Conservation (phyloP, 495 filamentous ascomycete species). For the Penicillium nucicola region DNA sequence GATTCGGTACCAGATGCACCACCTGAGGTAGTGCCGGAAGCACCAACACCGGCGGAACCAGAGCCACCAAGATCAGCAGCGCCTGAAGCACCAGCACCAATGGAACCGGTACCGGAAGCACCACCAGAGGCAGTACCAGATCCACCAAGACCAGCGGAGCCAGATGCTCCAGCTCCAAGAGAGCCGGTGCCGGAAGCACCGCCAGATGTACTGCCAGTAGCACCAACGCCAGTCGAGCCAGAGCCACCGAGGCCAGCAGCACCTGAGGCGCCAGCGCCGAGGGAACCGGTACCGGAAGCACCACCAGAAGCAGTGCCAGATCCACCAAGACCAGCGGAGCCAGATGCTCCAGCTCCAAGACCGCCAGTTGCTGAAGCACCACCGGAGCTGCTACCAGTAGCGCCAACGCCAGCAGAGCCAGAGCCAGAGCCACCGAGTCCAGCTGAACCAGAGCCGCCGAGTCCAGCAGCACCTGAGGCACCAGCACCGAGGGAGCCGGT, state of each 20-base stretch:
- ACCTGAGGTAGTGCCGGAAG: too few species aligned
- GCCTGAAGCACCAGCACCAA: not conserved
- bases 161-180: not conserved
- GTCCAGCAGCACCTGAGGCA: too few species aligned
- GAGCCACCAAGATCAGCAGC: not conserved
- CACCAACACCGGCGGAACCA: too few species aligned
- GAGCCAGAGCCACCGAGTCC: not conserved
- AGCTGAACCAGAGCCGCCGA: not conserved
- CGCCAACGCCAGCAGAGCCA: not conserved
- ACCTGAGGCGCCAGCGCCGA: too few species aligned
- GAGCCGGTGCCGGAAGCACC: too few species aligned
- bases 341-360: too few species aligned
- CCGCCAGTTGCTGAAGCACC: too few species aligned
- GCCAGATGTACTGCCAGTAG: not conserved
- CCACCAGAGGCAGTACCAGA: conserved; percentile 3
- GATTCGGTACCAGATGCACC: not conserved
- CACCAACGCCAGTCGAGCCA: not conserved
- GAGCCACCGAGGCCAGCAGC: too few species aligned
- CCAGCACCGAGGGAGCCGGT: too few species aligned
- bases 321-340: not conserved
- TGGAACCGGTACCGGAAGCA: conserved; percentile 1
- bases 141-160: not conserved
- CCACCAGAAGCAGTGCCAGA: conserved; percentile 3
- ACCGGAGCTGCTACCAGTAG: not conserved
- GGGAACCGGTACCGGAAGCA: too few species aligned